A percentile compares a stretch with the other conserved stretches of the same genome.
phyloP scores from a whole-genome alignment of 768 basidiomycete species.

The Trametes elegans region DNA sequence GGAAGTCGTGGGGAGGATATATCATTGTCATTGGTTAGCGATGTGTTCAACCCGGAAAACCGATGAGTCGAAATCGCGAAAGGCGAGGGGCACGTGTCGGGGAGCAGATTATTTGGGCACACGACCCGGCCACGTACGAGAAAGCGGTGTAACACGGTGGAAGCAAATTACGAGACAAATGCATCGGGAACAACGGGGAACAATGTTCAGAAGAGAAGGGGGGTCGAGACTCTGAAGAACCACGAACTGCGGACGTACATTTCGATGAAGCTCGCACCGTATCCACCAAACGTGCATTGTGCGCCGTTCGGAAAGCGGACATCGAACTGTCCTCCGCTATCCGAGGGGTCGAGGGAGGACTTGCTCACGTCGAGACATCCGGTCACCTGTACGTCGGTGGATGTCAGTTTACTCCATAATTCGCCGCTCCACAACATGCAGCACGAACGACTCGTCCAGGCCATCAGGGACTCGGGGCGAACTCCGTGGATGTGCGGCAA shows the following conservation, averaged over 20 bases:
- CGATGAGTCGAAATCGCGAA: not conserved
- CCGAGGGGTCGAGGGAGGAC: slow-evolving; percentile 30
- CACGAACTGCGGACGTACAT: slow-evolving; percentile 33
- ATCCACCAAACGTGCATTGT: slow-evolving; percentile 50
- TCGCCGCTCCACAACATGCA: not conserved
- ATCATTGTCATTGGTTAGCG: slow-evolving; percentile 3
- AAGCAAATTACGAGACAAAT: slow-evolving; percentile 3
- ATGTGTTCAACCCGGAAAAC: not conserved
- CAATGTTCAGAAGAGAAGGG: not conserved
- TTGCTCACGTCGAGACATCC: slow-evolving; percentile 38
- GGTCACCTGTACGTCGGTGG: slow-evolving; percentile 31
- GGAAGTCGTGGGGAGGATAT: not conserved
- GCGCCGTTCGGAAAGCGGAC: slow-evolving; percentile 52
- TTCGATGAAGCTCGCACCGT: slow-evolving; percentile 51
- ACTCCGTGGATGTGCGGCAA: not conserved
- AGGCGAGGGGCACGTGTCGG: slow-evolving; percentile 8
- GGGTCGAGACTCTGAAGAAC: slow-evolving; percentile 2
- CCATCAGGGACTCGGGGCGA: not conserved
- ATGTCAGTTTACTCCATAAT: slow-evolving; percentile 2
- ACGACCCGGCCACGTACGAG: not conserved
- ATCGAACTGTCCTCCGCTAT: slow-evolving; percentile 51
- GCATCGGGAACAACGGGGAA: not conserved
- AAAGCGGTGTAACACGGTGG: slow-evolving; percentile 4
- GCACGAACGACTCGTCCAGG: not conserved
- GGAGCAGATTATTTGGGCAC: not conserved